Percentiles rank a stretch among this genome's conserved stretches.
phyloP scores from a whole-genome alignment of 2,329 filamentous ascomycete genomes.

The Aspergillus tanneri region DNA sequence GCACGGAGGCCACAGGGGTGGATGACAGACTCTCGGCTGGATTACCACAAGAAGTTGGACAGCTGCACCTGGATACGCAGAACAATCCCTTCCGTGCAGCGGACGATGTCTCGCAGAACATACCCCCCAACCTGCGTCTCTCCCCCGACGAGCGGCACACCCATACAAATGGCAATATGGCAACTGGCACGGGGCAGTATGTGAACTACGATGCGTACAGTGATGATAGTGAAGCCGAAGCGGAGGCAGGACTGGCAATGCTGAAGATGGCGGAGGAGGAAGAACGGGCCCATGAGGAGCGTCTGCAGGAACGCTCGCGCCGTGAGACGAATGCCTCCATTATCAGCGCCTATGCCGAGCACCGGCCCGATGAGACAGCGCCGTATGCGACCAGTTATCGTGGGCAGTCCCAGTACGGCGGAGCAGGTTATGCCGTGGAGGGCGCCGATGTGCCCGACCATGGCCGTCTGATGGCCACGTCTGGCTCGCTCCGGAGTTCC shows the following conservation, averaged over 20 bases:
- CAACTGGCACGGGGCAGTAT: slow-evolving; percentile 46
- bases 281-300: slow-evolving; percentile 59
- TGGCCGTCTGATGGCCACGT: slow-evolving; percentile 20
- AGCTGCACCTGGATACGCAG: slow-evolving; percentile 21
- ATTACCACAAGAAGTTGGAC: slow-evolving; percentile 27
- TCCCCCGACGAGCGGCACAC: slow-evolving; percentile 47
- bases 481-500: slow-evolving; percentile 30
- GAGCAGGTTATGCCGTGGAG: slow-evolving; percentile 33
- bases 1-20: slow-evolving; percentile 56
- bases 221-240: slow-evolving; percentile 86
- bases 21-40: slow-evolving; percentile 29
- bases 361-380: slow-evolving; percentile 59
- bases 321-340: slow-evolving; percentile 57
- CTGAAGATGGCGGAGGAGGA: slow-evolving; percentile 79
- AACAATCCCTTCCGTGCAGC: slow-evolving; percentile 14
- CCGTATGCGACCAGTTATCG: slow-evolving; percentile 68
- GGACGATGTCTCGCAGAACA: slow-evolving; percentile 4
- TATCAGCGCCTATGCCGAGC: slow-evolving; percentile 43
- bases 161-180: slow-evolving; percentile 50
- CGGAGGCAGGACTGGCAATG: slow-evolving; percentile 76
- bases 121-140: slow-evolving; percentile 26
- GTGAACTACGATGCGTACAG: slow-evolving; percentile 52
- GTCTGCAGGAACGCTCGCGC: slow-evolving; percentile 53
- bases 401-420: slow-evolving; percentile 61
- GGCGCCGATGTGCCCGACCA: slow-evolving; percentile 20